Conservation (phyloP, 2,329 filamentous ascomycete genomes). For the Trichoderma afroharzianum region DNA sequence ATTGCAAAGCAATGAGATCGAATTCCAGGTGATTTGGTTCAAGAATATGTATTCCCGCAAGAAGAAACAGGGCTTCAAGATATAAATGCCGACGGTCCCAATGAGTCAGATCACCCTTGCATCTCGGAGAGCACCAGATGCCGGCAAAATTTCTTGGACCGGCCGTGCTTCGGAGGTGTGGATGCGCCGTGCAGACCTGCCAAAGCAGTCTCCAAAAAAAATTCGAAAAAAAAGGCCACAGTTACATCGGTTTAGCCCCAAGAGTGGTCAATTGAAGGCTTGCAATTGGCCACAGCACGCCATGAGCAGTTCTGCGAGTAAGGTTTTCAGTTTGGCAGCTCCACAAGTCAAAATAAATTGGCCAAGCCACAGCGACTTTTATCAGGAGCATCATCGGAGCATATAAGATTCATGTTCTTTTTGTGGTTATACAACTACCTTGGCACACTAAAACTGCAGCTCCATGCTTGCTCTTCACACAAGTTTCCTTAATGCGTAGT, state of each 20-base stretch:
- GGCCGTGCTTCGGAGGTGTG: slow-evolving; percentile 16
- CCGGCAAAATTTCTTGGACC: slow-evolving; percentile 1
- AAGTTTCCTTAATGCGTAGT: neutral
- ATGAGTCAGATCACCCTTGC: slow-evolving; percentile 15
- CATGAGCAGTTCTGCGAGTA: neutral
- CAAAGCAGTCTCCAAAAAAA: neutral
- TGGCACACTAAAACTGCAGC: neutral
- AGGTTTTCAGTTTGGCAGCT: neutral
- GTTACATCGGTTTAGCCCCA: neutral
- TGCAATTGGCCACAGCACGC: neutral
- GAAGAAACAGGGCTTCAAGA: neutral
- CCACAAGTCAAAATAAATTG: neutral
- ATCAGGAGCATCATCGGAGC: neutral
- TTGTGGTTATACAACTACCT: no score
- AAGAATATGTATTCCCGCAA: neutral
- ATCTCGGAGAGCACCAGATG: slow-evolving; percentile 4
- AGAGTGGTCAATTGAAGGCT: slow-evolving; percentile 2
- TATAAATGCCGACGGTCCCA: neutral
- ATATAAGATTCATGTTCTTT: neutral
- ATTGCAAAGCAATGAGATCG: neutral
- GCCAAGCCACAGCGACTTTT: neutral
- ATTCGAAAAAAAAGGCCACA: neutral
- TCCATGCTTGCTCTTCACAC: neutral
- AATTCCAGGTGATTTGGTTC: neutral
- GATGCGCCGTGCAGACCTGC: slow-evolving; percentile 1